Percentiles rank a stretch among this genome's conserved stretches.
Conservation (phyloP, 371 early-diverging fungal species). For the Haplosporangium sp. region DNA sequence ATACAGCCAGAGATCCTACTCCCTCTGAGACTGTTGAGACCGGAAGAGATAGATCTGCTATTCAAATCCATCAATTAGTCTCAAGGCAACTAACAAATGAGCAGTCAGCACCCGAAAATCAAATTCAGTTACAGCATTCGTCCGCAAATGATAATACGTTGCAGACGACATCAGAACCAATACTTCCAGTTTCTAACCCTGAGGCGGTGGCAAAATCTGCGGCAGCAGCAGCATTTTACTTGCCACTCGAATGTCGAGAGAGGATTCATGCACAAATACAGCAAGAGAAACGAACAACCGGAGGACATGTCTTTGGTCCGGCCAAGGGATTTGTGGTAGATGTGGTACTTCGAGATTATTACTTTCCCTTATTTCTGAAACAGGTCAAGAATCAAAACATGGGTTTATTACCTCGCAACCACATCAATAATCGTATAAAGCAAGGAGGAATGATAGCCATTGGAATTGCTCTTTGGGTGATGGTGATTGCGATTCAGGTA, state of each 20-base stretch:
- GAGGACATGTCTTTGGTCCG: constrained; percentile 35
- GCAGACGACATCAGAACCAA: background rate
- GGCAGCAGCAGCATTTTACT: constrained; percentile 39
- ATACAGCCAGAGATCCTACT: constrained; percentile 2
- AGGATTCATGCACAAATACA: constrained; percentile 45
- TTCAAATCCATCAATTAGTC: constrained; percentile 1
- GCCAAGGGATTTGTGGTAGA: constrained; percentile 50
- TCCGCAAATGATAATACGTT: background rate
- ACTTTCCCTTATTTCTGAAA: constrained; percentile 40
- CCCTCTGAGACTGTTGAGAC: constrained; percentile 9
- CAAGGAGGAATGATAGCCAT: constrained; percentile 23
- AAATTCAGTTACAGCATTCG: background rate
- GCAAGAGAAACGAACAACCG: constrained; percentile 33
- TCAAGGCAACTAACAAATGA: background rate
- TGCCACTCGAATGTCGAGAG: constrained; percentile 44
- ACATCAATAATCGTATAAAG: constrained; percentile 35
- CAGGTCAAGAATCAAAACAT: constrained; percentile 35
- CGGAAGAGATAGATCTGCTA: constrained; percentile 12
- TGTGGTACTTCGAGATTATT: constrained; percentile 43
- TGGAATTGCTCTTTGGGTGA: constrained; percentile 17
- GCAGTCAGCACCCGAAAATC: background rate
- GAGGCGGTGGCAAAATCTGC: constrained; percentile 24
- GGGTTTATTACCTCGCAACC: constrained; percentile 24
- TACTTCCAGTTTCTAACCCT: constrained; percentile 4
- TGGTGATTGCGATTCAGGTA: constrained; percentile 27